Conservation (phyloP, 176 grass and related monocot genomes). For the Triticum turgidum region DNA sequence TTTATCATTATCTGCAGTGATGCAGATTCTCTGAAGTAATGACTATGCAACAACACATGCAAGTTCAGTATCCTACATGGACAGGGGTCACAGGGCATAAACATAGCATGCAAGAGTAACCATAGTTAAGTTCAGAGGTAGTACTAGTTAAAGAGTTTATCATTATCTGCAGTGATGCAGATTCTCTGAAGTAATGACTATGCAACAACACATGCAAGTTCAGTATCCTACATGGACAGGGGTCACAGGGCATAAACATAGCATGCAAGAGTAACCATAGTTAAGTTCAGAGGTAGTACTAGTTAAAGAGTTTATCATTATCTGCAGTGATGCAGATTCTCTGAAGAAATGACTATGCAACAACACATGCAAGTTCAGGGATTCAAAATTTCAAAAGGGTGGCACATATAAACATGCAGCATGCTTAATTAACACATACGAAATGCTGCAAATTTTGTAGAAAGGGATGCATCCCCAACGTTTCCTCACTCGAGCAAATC, state of each 20-base stretch:
- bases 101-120: neutral
- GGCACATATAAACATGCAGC: slow-evolving; percentile 5
- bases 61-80: slow-evolving; percentile 3
- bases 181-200: neutral
- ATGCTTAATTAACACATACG: neutral
- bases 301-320: neutral
- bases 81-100: neutral
- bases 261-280: neutral
- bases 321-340: neutral
- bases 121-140: neutral
- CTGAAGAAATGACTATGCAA: neutral
- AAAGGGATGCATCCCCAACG: neutral
- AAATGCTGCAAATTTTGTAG: neutral
- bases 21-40: neutral
- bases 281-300: neutral
- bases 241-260: neutral
- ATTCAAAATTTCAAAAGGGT: neutral
- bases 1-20: neutral
- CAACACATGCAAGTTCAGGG: neutral
- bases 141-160: neutral
- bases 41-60: neutral
- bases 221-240: neutral
- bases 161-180: neutral
- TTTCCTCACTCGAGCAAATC: neutral
- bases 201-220: neutral